Evolutionary conservation across 2,329 filamentous ascomycete genomes (phyloP).

Genomic region (Cladosporium oxysporum): DNA sequence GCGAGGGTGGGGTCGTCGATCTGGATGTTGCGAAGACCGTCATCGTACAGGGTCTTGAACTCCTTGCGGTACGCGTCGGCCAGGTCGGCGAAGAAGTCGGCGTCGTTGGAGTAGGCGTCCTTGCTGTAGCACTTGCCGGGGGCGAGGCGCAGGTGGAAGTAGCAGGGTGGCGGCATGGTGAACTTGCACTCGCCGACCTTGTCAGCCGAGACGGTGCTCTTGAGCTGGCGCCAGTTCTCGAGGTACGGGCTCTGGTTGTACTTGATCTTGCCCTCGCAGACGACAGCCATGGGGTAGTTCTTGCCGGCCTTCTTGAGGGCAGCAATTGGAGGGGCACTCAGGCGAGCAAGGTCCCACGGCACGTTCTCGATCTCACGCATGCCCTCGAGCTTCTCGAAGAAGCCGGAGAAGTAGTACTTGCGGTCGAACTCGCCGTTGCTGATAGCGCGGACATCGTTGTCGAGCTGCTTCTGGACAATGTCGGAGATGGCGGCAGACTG

Average conservation of each 20-base stretch:
- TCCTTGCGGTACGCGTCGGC: slow-evolving; percentile 39
- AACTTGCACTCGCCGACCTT: slow-evolving; percentile 41
- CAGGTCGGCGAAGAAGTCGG: slow-evolving; percentile 41
- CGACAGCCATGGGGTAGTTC: slow-evolving; percentile 42
- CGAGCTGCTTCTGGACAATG: slow-evolving; percentile 65
- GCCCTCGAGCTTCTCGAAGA: slow-evolving; percentile 43
- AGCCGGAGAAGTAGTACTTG: slow-evolving; percentile 43
- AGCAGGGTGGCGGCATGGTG: slow-evolving; percentile 42
- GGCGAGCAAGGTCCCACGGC: slow-evolving; percentile 40
- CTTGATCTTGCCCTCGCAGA: slow-evolving; percentile 41
- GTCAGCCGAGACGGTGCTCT: slow-evolving; percentile 35
- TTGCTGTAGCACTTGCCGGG: slow-evolving; percentile 40
- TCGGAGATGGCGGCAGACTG: slow-evolving; percentile 68
- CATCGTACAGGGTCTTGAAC: slow-evolving; percentile 39
- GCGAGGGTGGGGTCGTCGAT: slow-evolving; percentile 43
- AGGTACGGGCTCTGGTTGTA: slow-evolving; percentile 39
- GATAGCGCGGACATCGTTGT: slow-evolving; percentile 63
- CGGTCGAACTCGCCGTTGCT: slow-evolving; percentile 68
- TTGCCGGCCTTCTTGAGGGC: slow-evolving; percentile 42
- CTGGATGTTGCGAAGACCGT: slow-evolving; percentile 40
- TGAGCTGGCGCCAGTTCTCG: slow-evolving; percentile 40
- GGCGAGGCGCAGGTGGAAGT: slow-evolving; percentile 41
- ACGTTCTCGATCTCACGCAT: slow-evolving; percentile 41
- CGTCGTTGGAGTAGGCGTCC: slow-evolving; percentile 37
- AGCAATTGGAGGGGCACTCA: slow-evolving; percentile 39